Percentiles rank a stretch among this genome's conserved stretches.
phyloP scores from a whole-genome alignment of 306 rosid species.

The Boehmeria nivea region DNA sequence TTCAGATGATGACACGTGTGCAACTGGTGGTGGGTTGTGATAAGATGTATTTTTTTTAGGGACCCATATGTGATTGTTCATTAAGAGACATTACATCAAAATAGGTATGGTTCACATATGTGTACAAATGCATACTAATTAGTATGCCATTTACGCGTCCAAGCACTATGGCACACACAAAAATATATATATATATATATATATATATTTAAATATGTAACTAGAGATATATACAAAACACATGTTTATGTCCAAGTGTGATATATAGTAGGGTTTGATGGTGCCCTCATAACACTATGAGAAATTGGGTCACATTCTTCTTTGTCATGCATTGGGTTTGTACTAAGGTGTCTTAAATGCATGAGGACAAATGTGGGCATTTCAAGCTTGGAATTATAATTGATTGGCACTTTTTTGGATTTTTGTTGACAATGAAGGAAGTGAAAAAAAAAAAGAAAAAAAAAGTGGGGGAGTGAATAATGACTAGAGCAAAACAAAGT shows the following conservation, averaged over 20 bases:
- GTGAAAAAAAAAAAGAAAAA: not conserved
- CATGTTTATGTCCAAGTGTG: conserved; percentile 3
- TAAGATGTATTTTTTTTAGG: not conserved
- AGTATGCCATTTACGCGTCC: not conserved
- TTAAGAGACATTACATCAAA: conserved; percentile 7
- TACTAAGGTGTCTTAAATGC: not conserved
- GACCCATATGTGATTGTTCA: not conserved
- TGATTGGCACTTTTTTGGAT: not conserved
- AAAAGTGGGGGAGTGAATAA: too few species aligned
- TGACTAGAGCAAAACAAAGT: too few species aligned
- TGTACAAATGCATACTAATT: not conserved
- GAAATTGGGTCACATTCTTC: too few species aligned
- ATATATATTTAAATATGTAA: not conserved
- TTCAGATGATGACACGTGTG: conserved; percentile 12
- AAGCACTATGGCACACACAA: not conserved
- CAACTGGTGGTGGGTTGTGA: not conserved
- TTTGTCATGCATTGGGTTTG: conserved; percentile 1
- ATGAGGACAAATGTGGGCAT: conserved; percentile 1
- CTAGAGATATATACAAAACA: not conserved
- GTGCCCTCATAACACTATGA: not conserved
- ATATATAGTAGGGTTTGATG: not conserved
- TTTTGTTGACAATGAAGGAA: not conserved
- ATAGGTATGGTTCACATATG: not conserved
- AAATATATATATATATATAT: too few species aligned
- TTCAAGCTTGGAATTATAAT: not conserved